Conservation (phyloP, 352 stramenopile species). For the Phytophthora multivora region DNA sequence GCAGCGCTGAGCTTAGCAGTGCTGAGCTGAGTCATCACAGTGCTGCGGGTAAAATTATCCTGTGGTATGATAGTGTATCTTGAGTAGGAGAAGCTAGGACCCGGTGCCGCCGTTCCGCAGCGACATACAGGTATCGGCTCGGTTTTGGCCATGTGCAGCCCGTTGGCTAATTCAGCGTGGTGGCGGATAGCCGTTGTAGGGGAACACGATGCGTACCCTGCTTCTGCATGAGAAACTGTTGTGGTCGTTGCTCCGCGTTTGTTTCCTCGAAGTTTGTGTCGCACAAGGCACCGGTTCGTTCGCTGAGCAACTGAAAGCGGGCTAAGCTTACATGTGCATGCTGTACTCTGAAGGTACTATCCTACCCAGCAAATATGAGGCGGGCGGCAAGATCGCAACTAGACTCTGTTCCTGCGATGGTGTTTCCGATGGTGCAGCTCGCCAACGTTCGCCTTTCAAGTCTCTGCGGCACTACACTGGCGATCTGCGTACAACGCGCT, state of each 20-base stretch:
- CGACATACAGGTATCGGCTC: background rate
- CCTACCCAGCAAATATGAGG: background rate
- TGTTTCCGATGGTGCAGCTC: background rate
- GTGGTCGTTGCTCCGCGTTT: background rate
- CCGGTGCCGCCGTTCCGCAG: background rate
- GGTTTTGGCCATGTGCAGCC: background rate
- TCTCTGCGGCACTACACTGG: background rate
- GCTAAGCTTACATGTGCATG: background rate
- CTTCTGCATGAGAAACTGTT: background rate
- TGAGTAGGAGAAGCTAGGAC: too few relatives aligned
- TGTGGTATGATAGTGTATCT: too few relatives aligned
- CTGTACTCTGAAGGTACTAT: too few relatives aligned
- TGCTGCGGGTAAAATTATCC: too few relatives aligned
- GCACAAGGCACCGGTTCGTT: background rate
- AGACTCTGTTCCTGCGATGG: background rate
- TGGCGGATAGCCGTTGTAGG: background rate
- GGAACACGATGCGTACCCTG: background rate
- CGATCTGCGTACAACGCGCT: background rate
- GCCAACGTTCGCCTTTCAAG: background rate
- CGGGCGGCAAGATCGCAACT: slow-evolving; percentile 5
- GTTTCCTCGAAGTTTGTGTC: background rate
- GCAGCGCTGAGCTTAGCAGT: too few relatives aligned
- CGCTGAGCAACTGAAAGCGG: background rate
- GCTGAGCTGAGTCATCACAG: too few relatives aligned
- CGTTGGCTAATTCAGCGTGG: background rate